Evolutionary conservation across 2,329 filamentous ascomycete species (phyloP), one percentile per base, ranked within the genome.

Genomic region (Uncinocarpus reesii): DNA sequence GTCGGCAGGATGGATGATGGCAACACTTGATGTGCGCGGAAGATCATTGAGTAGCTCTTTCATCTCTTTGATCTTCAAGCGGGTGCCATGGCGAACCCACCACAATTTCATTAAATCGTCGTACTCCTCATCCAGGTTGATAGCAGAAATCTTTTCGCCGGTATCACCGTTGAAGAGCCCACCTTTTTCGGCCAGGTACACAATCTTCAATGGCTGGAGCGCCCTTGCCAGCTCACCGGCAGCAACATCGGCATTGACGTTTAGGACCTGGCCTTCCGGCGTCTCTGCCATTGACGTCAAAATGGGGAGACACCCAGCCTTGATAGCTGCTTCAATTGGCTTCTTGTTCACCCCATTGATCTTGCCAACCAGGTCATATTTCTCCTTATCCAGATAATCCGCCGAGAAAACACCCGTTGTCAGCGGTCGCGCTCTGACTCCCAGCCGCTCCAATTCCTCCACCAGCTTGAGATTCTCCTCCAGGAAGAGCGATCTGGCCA

Each of bases 101-200:
- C 85, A 80, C 70, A 95, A 87, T 49, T 80, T 77, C 87, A 96
- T 95, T 61, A 95, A 77, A 62, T 86, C 77, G 51, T 94, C 87
- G 61, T 86, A 96, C 70, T 98, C 92, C 69, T 94, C 89, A 63
- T 98, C 92, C 50, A 98, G 75, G 71, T 96, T 96, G 70, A 96
- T 96, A 51, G 84, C 86, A 4, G 90, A 95, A 62, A 96, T 96
- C 73, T 95, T 94, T 73, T 90, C 83, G 51, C 84, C 84, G n/a
- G 83, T 86, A 55, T 94, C 86, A 51, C 88, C 89, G 63, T 96
- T 87, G 70, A 95, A 94, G 28, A 98, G 72, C 6, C 90, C 92
- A 42, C 92, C 92, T 76, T 96, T 96, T 72, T 98, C 92, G 4
- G 88, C 93, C n/a, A 96, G 76, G 65, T 95, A 98, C 52, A 98